phyloP scores from a whole-genome alignment of 345 rosid genomes.

The Brassica rapa region DNA sequence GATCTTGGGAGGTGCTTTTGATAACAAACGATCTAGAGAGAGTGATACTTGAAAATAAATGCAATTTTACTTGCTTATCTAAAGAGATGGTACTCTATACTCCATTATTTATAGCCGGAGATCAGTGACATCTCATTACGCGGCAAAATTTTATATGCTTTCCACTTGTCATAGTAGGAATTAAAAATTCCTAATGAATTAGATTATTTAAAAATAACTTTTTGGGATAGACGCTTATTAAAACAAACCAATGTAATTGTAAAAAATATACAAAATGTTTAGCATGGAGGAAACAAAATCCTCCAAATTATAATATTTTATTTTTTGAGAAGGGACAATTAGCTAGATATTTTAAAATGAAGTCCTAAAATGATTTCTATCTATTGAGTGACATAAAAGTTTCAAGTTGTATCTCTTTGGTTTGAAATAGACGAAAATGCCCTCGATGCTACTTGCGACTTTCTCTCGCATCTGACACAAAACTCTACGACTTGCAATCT shows the following conservation, averaged over 20 bases:
- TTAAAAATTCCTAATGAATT: background rate
- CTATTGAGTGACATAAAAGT: no score
- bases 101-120: constrained; percentile 24
- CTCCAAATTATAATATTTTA: background rate
- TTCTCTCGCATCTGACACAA: no score
- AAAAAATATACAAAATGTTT: background rate
- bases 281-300: background rate
- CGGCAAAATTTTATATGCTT: background rate
- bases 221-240: background rate
- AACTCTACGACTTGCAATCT: no score
- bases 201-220: background rate
- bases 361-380: no score
- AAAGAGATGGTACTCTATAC: constrained; percentile 1
- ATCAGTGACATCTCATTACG: background rate
- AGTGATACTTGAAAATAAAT: constrained; percentile 15
- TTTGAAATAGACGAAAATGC: no score
- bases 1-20: constrained; percentile 12
- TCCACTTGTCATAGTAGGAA: background rate
- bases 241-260: background rate
- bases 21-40: constrained; percentile 5
- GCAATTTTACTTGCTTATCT: constrained; percentile 11
- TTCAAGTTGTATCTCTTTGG: no score
- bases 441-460: no score
- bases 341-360: no score
- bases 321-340: no score